Base-by-base conservation (phyloP, 257 asterid species). In the Gentiana macrophylla region DNA sequence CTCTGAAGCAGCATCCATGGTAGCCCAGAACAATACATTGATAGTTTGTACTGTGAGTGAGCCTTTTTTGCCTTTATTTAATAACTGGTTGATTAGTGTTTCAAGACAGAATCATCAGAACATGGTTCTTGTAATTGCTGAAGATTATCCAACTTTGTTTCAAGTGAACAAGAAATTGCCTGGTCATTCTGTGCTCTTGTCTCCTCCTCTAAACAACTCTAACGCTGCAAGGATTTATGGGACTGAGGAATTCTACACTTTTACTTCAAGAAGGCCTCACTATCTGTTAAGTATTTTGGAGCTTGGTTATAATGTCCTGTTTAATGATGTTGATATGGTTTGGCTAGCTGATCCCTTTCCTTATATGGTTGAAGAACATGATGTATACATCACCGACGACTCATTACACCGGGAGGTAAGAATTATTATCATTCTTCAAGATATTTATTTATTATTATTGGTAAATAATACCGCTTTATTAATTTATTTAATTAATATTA, bases 11-110 rank as follows among this genome's bases (percentile, higher is more conserved):
- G 95, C 82, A 2, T 84, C 83, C 12, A 66, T 47, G 51, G 97
- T 92, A 49, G 91, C 97, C 46, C 73, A 68, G 81, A 84, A 92
- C 62, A 79, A 77, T 34, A 84, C 97, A 4, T 35, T 92, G 67
- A 92, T 92, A 32, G 94, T 92, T 8, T 92, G 99, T 55, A 94
- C 94, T 24, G 99, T 92, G 61, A 92, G 99, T 62, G 91, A 88
- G 81, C 82, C 99, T 44, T 92, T 88, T 57, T 58, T 92, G 70
- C 83, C 94, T 35, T 88, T 92, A 56, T 72, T 92, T 74, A 86
- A 81, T 72, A 92, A 92, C 62, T 92, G 99, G 99, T 70, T 92
- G 74, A 89, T 92, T 53, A 92, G 99, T 65, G 79, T 88, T 70
- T 64, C 74, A 33, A 78, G 94, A 70, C 94, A 88, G 51, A 84